phyloP scores from a whole-genome alignment of 305 asterid genomes.

The Fraxinus baroniana region DNA sequence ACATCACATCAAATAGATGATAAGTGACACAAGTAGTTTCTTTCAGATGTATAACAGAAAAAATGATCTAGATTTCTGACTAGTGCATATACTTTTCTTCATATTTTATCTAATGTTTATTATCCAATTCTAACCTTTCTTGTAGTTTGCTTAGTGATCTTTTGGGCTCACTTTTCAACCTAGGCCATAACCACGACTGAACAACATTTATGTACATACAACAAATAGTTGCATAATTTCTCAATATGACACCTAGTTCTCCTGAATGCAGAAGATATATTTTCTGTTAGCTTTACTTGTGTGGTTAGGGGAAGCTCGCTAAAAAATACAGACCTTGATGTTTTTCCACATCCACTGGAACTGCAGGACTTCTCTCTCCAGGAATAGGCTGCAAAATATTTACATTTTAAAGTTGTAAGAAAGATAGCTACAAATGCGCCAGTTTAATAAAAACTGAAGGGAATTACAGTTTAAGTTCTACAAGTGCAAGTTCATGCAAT shows the following conservation, averaged over 20 bases:
- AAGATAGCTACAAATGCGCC: constrained; percentile 6
- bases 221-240: background rate
- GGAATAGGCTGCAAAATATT: constrained; percentile 59
- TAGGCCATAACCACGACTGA: background rate
- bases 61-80: background rate
- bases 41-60: background rate
- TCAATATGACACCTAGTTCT: background rate
- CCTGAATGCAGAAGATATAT: background rate
- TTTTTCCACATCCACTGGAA: constrained; percentile 53
- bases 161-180: constrained; percentile 10
- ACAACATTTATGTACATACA: background rate
- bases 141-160: background rate
- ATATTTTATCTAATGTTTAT: background rate
- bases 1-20: constrained; percentile 26
- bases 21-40: constrained; percentile 20
- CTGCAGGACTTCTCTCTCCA: constrained; percentile 82
- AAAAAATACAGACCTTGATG: constrained; percentile 56
- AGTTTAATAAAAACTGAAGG: constrained; percentile 3
- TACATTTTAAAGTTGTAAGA: constrained; percentile 14
- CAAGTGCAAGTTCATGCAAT: background rate
- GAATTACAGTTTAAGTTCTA: background rate
- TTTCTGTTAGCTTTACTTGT: background rate
- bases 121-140: background rate
- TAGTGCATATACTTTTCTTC: background rate
- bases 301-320: constrained; percentile 10